Conservation (phyloP, 140 eudicot species). For the Bidens hawaiensis region DNA sequence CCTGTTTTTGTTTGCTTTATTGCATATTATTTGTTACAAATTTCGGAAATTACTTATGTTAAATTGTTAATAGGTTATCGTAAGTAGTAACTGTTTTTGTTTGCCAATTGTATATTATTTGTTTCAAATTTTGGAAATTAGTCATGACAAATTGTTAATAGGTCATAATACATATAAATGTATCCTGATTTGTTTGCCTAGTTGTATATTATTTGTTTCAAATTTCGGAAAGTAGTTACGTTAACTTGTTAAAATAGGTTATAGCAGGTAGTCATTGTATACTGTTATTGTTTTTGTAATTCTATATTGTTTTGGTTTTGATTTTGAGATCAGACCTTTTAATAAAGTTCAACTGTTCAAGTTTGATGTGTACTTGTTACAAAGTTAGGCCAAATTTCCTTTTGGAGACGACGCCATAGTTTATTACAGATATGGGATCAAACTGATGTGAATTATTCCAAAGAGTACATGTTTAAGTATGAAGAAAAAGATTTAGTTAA, state of each 20-base stretch:
- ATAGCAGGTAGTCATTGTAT: background rate
- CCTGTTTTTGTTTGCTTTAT: too few relatives aligned
- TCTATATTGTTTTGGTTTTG: background rate
- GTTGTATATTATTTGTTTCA: background rate
- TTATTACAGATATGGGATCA: background rate
- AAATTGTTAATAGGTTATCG: too few relatives aligned
- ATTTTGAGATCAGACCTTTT: background rate
- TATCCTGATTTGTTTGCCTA: too few relatives aligned
- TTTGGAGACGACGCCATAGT: background rate
- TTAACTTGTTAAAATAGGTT: too few relatives aligned
- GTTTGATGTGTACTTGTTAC: background rate
- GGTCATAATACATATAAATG: too few relatives aligned
- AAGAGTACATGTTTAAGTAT: background rate
- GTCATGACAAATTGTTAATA: too few relatives aligned
- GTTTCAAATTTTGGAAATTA: too few relatives aligned
- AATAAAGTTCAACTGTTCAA: background rate
- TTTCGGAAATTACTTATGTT: background rate
- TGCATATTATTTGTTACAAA: background rate
- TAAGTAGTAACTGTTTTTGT: too few relatives aligned
- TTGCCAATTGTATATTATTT: too few relatives aligned
- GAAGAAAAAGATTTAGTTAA: background rate
- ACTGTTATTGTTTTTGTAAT: too few relatives aligned
- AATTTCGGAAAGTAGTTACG: background rate
- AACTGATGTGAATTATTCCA: background rate
- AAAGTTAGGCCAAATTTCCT: background rate